A percentile compares a stretch with the other conserved stretches of the same genome.
phyloP scores from a whole-genome alignment of 352 stramenopile species.

The Phytophthora sojae region DNA sequence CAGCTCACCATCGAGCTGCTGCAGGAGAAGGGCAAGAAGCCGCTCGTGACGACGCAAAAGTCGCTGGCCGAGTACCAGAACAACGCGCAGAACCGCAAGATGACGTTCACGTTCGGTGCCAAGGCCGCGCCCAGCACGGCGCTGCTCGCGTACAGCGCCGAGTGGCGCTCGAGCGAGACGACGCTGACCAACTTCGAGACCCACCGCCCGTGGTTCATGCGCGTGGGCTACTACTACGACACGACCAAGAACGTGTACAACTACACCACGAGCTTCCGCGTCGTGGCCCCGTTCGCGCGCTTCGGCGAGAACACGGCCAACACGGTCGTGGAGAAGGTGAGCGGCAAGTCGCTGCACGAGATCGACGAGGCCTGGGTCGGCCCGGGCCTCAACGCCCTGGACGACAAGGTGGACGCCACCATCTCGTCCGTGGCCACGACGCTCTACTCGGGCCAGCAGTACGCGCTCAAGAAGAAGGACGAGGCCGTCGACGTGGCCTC shows the following conservation, averaged over 20 bases:
- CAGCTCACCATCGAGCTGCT: constrained; percentile 50
- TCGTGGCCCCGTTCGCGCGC: constrained; percentile 59
- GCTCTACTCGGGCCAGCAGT: background rate
- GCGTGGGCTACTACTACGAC: constrained; percentile 77
- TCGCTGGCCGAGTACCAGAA: constrained; percentile 38
- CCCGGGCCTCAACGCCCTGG: constrained; percentile 56
- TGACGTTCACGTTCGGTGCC: constrained; percentile 46
- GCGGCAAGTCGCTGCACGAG: constrained; percentile 57
- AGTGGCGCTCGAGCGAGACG: constrained; percentile 38
- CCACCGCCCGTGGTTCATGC: constrained; percentile 62
- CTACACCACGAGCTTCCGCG: constrained; percentile 78
- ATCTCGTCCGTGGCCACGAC: background rate
- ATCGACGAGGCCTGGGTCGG: constrained; percentile 57
- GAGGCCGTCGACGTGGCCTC: constrained; percentile 49
- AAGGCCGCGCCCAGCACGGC: constrained; percentile 35
- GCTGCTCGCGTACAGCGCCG: constrained; percentile 36
- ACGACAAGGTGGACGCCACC: constrained; percentile 61
- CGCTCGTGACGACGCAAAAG: constrained; percentile 42
- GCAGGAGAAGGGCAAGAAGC: constrained; percentile 51
- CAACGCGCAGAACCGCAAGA: constrained; percentile 31
- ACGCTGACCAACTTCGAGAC: constrained; percentile 47
- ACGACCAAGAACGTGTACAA: constrained; percentile 75
- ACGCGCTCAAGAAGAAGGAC: constrained; percentile 75
- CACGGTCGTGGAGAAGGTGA: constrained; percentile 58
- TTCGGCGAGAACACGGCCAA: constrained; percentile 70